These are phyloP conservation scores for Phellinidium pouzarii DNA, from an alignment of 1,284 basidiomycete species.

Conservation along the genomic window DNA sequence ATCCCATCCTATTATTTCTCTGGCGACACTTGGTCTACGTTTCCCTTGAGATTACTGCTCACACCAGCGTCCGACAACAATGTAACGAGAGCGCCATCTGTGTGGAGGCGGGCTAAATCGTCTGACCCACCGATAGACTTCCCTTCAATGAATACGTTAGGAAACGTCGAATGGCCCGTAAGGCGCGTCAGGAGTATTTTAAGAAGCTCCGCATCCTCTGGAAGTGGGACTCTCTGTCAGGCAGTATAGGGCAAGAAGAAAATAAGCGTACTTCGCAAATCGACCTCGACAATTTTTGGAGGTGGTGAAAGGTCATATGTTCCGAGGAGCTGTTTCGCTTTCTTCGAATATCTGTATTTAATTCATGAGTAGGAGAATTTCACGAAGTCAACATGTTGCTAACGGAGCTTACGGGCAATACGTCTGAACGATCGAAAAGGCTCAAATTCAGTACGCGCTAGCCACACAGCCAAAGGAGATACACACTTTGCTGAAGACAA, in stretches of 20 bases:
- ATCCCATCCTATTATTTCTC: too few relatives aligned
- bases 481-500: slow-evolving; percentile 76
- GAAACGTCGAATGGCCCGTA: slow-evolving; percentile 64
- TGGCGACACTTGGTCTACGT: not conserved
- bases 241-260: not conserved
- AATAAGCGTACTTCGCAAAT: slow-evolving; percentile 48
- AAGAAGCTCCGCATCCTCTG: slow-evolving; percentile 57
- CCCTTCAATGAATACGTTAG: slow-evolving; percentile 65
- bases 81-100: slow-evolving; percentile 34
- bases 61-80: slow-evolving; percentile 23
- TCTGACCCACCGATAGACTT: slow-evolving; percentile 70
- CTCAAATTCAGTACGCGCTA: slow-evolving; percentile 2
- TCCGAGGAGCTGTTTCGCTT: slow-evolving; percentile 63
- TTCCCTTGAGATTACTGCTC: slow-evolving; percentile 3
- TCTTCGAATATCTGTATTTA: slow-evolving; percentile 50
- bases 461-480: not conserved
- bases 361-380: not conserved
- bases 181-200: slow-evolving; percentile 61
- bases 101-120: slow-evolving; percentile 47
- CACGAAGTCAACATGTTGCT: not conserved
- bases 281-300: slow-evolving; percentile 70
- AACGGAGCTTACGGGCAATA: slow-evolving; percentile 55
- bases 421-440: slow-evolving; percentile 34
- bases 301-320: slow-evolving; percentile 60
- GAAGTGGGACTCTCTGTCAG: not conserved